Percentiles rank a stretch among this genome's conserved stretches.
phyloP scores from a whole-genome alignment of 805 yeast genomes.

The Yamadazyma olivae region DNA sequence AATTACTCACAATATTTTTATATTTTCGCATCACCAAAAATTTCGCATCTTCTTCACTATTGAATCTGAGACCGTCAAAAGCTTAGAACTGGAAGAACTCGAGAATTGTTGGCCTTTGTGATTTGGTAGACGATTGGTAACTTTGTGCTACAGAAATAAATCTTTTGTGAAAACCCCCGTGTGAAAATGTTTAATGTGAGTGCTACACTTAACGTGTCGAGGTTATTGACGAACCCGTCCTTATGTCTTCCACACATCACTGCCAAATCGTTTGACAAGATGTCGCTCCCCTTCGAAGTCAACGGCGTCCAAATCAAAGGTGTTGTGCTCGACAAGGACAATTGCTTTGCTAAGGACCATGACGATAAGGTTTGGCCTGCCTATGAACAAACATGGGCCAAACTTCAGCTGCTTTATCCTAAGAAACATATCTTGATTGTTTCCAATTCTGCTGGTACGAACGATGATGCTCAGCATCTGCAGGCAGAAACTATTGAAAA shows the following conservation, averaged over 20 bases:
- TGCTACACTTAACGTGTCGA: constrained; percentile 68
- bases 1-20: no score
- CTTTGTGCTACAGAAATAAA: no score
- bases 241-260: constrained; percentile 64
- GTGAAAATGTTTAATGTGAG: constrained; percentile 56
- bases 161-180: neutral
- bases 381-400: constrained; percentile 49
- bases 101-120: no score
- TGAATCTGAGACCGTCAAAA: no score
- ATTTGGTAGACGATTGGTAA: no score
- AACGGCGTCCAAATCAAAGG: constrained; percentile 52
- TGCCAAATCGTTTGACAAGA: constrained; percentile 54
- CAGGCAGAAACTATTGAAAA: constrained; percentile 65
- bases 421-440: constrained; percentile 68
- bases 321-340: constrained; percentile 88
- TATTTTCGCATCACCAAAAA: no score
- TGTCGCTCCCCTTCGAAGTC: constrained; percentile 51
- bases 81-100: no score
- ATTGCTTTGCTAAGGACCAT: constrained; percentile 86
- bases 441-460: constrained; percentile 90
- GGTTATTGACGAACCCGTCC: constrained; percentile 61
- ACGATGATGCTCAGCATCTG: constrained; percentile 57
- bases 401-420: constrained; percentile 56
- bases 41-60: no score
- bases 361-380: constrained; percentile 78